Conservation (phyloP, 441 rosid genomes). For the Erodium texanum region DNA sequence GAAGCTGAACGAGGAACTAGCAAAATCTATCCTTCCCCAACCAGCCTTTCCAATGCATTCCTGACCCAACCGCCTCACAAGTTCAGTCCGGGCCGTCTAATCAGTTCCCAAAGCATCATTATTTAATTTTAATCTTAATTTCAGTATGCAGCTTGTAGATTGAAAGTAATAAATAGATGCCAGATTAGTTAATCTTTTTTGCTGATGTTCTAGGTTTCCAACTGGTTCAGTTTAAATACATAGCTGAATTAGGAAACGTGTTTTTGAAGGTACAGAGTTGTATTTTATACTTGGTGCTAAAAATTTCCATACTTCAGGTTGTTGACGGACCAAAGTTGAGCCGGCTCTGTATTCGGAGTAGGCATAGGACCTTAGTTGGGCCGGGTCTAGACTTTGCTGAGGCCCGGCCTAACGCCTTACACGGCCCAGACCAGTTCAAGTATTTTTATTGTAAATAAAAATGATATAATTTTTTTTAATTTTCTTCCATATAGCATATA, state of each 20-base stretch:
- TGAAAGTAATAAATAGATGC: neutral
- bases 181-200: neutral
- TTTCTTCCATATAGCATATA: too few species aligned
- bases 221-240: neutral
- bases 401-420: too few species aligned
- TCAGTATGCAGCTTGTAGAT: neutral
- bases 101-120: neutral
- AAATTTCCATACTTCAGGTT: neutral
- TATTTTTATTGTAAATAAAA: too few species aligned
- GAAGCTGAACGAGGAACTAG: constrained; percentile 30
- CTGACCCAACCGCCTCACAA: neutral
- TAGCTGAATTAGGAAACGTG: neutral
- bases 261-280: neutral
- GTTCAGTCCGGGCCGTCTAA: neutral
- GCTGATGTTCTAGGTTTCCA: neutral
- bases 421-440: too few species aligned
- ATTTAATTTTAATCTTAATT: neutral
- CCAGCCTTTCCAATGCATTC: constrained; percentile 15
- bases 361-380: too few species aligned
- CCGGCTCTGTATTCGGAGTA: too few species aligned
- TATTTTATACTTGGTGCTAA: neutral
- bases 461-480: too few species aligned
- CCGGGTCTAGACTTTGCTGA: too few species aligned
- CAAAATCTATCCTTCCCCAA: constrained; percentile 23
- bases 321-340: too few species aligned